Base-by-base conservation (phyloP, 2,329 filamentous ascomycete species). In the Rhynchosporium secalis region DNA sequence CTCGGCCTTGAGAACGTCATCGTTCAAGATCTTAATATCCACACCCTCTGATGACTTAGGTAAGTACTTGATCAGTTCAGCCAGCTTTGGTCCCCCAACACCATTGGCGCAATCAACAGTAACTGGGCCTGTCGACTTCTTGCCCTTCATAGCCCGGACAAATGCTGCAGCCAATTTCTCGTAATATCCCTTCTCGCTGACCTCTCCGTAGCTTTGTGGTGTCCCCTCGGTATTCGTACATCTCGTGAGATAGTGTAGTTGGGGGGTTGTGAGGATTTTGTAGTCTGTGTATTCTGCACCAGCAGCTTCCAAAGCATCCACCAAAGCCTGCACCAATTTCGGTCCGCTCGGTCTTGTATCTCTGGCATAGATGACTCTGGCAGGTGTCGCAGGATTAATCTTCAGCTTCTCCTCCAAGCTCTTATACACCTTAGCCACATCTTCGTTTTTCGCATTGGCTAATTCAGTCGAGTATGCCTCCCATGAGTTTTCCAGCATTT, bases 401-500 rank as follows among this genome's bases (percentile, higher is more conserved):
- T 90, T 90, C 71, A 94, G 86, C 68, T 90, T 82, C 66, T 87
- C 80, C 67, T 90, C 86, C 61, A 97, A 83, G 65, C 86, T 82
- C 70, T 88, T 83, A 81, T 96, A 97, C 69, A 87, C 85, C 49
- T 90, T 83, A 64, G 86, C 84, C 45, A 98, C 86, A 56, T 87
- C 84, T 67, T 92, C 84, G 72, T 96, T 88, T 20, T 86, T 79
- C 66, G 90, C 88, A 77, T 99, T 99, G 74, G 96, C 93, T 66
- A 99, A 87, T 71, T 84, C 84, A 41, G 95, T 98, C 59, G 93
- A 92, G 76, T 93, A 88, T 43, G 82, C 81, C 79, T 99, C 95
- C 95, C 95, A 99, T 65, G 94, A 90, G 76, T 93, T 88, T 84
- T 96, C 92, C 56, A 96, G 84, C 95, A 98, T 98, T 77, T 98